Conservation (phyloP, 306 rosid species). For the Vachellia pachyceras region DNA sequence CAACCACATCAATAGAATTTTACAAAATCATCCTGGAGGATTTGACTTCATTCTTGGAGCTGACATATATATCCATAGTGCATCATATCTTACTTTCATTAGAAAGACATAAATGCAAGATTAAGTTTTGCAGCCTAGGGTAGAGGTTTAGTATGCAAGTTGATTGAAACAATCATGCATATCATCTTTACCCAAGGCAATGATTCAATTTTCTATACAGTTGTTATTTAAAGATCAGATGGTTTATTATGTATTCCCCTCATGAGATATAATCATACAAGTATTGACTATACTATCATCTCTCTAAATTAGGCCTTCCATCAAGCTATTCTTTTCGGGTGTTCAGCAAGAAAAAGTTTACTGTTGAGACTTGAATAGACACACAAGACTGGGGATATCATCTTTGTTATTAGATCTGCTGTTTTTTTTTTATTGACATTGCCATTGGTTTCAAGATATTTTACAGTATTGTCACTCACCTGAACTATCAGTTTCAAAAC, state of each 20-base stretch:
- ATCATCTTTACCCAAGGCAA: slow-evolving; percentile 15
- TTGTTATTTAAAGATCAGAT: slow-evolving; percentile 2
- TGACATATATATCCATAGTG: slow-evolving; percentile 83
- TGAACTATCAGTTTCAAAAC: slow-evolving; percentile 10
- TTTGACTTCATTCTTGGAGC: slow-evolving; percentile 92
- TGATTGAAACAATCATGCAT: slow-evolving; percentile 11
- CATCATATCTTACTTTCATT: slow-evolving; percentile 26
- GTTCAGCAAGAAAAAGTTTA: slow-evolving; percentile 10
- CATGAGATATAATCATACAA: not conserved
- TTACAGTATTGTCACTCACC: no score
- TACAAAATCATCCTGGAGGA: slow-evolving; percentile 66
- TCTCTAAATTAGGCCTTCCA: slow-evolving; percentile 4
- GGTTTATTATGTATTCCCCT: slow-evolving; percentile 2
- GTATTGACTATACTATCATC: not conserved
- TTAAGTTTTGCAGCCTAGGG: not conserved
- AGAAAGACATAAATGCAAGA: slow-evolving; percentile 13
- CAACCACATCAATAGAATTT: slow-evolving; percentile 64
- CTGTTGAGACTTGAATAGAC: not conserved
- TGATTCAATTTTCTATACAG: slow-evolving; percentile 26
- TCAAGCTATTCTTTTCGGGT: not conserved
- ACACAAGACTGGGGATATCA: slow-evolving; percentile 5
- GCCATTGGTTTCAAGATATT: not conserved
- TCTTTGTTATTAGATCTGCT: not conserved
- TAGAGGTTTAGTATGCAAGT: slow-evolving; percentile 5
- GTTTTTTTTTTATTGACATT: not conserved